Evolutionary conservation across 768 basidiomycete species (phyloP).

Genomic region (Agrocybe praecox): DNA sequence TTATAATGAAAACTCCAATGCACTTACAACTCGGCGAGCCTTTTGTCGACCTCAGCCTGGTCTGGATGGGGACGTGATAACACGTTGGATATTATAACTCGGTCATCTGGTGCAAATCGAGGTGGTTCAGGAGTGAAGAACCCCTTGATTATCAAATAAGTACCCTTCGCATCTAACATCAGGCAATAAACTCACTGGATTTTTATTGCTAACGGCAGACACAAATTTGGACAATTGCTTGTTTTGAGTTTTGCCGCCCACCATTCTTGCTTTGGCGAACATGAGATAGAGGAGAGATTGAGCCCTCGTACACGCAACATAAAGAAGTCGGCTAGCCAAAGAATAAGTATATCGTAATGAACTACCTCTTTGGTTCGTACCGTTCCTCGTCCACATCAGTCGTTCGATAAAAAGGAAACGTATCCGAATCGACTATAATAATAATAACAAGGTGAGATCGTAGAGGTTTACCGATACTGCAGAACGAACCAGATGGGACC

Average conservation of each 20-base stretch:
- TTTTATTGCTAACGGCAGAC: slow-evolving; percentile 37
- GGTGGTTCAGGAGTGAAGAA: slow-evolving; percentile 49
- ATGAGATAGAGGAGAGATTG: slow-evolving; percentile 69
- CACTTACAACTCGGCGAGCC: slow-evolving; percentile 54
- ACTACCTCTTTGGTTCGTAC: slow-evolving; percentile 34
- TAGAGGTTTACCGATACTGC: not conserved
- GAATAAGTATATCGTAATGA: not conserved
- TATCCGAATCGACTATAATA: slow-evolving; percentile 64
- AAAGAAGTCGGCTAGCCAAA: slow-evolving; percentile 68
- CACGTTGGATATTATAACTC: slow-evolving; percentile 55
- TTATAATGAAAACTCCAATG: not conserved
- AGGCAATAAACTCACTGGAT: slow-evolving; percentile 37
- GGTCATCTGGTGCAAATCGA: slow-evolving; percentile 42
- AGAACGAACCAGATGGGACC: slow-evolving; percentile 60
- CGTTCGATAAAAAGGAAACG: slow-evolving; percentile 74
- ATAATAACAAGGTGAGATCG: not conserved
- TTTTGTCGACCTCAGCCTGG: slow-evolving; percentile 41
- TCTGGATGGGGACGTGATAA: slow-evolving; percentile 47
- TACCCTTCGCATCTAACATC: not conserved
- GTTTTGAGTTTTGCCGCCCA: slow-evolving; percentile 54
- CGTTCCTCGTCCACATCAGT: slow-evolving; percentile 84
- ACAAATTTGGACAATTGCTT: slow-evolving; percentile 65
- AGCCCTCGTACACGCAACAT: slow-evolving; percentile 89
- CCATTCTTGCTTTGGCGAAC: slow-evolving; percentile 48
- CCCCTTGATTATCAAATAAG: slow-evolving; percentile 19